These are phyloP conservation scores for Plasmodiophora brassicae DNA, from an alignment of 208 protist genomes.

Conservation along the genomic window DNA sequence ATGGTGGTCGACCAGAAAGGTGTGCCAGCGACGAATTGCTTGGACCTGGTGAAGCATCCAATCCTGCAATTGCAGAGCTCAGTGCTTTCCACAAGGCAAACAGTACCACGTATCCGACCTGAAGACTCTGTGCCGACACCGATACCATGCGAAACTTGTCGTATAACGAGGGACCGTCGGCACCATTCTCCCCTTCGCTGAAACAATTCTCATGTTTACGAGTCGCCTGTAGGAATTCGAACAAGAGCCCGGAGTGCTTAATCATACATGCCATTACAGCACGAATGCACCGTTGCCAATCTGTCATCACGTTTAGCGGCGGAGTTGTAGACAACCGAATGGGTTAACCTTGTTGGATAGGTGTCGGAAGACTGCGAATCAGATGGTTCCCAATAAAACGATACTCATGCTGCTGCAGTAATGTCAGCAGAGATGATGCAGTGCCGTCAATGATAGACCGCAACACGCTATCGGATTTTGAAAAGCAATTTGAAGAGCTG, in stretches of 20 bases:
- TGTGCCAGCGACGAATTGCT: neutral
- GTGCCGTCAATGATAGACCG: neutral
- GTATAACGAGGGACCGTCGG: neutral
- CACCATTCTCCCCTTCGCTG: neutral
- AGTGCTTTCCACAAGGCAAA: neutral
- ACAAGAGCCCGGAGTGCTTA: neutral
- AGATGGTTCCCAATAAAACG: neutral
- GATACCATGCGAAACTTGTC: neutral
- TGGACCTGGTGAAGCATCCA: constrained; percentile 24
- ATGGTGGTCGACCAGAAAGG: neutral
- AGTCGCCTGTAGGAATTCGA: neutral
- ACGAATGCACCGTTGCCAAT: constrained; percentile 20
- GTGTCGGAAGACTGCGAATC: neutral
- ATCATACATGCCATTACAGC: constrained; percentile 17
- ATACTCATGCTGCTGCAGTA: neutral
- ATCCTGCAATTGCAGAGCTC: neutral
- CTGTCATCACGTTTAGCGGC: neutral
- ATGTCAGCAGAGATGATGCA: neutral
- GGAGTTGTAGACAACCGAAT: neutral
- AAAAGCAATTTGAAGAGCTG: too few relatives aligned
- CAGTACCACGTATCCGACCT: neutral
- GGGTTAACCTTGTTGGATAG: neutral
- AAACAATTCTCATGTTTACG: neutral
- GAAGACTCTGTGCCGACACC: neutral
- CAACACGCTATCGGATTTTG: neutral